These are phyloP conservation scores for Calonectria ilicicola DNA, from an alignment of 2,329 filamentous ascomycete species.

Conservation along the genomic window DNA sequence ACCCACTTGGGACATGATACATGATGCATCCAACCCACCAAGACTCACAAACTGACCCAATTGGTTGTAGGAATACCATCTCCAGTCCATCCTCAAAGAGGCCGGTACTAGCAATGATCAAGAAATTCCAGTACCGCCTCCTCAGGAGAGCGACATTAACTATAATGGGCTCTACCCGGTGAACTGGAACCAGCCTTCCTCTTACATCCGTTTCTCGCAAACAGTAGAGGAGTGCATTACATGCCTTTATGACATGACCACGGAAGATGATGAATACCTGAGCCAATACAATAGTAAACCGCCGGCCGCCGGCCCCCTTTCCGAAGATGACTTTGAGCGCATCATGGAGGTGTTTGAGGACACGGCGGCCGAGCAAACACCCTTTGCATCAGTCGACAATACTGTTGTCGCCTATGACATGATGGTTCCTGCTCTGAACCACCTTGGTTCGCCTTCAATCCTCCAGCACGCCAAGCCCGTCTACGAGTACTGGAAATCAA, in stretches of 20 bases:
- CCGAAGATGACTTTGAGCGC: conserved; percentile 92
- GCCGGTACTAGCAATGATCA: conserved; percentile 67
- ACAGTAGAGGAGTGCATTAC: conserved; percentile 96
- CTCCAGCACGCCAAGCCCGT: conserved; percentile 77
- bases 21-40: background rate
- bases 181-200: conserved; percentile 84
- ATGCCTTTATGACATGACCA: conserved; percentile 93
- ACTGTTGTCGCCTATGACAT: conserved; percentile 82
- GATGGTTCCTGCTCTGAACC: conserved; percentile 76
- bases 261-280: conserved; percentile 88
- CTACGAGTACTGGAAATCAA: conserved; percentile 90
- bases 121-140: conserved; percentile 75
- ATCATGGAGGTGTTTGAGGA: conserved; percentile 97
- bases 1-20: conserved; percentile 12
- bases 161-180: conserved; percentile 91
- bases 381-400: conserved; percentile 91
- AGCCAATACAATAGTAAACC: conserved; percentile 85
- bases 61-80: conserved; percentile 84
- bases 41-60: conserved; percentile 45
- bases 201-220: conserved; percentile 97
- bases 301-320: conserved; percentile 73
- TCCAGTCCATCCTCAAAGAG: conserved; percentile 81
- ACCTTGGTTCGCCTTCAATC: conserved; percentile 62
- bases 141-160: conserved; percentile 74
- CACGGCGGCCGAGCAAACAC: conserved; percentile 84